These are phyloP conservation scores for Myriosclerotinia scirpicola DNA, from an alignment of 2,329 filamentous ascomycete species.

Conservation along the genomic window DNA sequence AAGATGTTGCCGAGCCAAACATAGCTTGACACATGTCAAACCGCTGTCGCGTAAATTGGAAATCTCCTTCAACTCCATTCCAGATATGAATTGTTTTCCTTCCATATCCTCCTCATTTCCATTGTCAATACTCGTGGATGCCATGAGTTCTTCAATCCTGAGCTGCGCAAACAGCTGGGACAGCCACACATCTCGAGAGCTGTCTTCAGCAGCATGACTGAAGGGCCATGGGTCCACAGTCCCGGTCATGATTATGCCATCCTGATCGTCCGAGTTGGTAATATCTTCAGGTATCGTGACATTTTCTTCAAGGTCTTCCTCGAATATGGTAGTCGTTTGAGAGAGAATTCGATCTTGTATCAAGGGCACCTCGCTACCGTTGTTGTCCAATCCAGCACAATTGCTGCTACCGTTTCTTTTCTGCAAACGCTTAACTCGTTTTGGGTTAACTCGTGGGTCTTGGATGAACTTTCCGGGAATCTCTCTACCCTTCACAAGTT, in stretches of 20 bases:
- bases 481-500: not conserved
- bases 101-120: not conserved
- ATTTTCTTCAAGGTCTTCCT: not conserved
- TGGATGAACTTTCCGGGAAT: not conserved
- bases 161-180: not conserved
- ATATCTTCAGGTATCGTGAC: not conserved
- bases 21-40: not conserved
- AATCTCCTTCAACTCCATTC: not conserved
- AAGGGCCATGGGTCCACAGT: not conserved
- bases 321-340: not conserved
- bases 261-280: not conserved
- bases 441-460: not conserved
- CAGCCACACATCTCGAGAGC: not conserved
- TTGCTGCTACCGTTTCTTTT: not conserved
- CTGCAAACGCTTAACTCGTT: not conserved
- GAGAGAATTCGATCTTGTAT: too few relatives aligned
- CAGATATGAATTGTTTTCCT: not conserved
- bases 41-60: not conserved
- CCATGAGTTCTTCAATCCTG: not conserved
- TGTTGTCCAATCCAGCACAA: not conserved
- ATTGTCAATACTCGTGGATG: not conserved
- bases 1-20: not conserved
- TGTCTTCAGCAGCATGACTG: not conserved
- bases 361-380: too few relatives aligned
- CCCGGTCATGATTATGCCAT: too few relatives aligned